Conservation (phyloP, 192 early-diverging fungal species). For the Diversispora eburnea region DNA sequence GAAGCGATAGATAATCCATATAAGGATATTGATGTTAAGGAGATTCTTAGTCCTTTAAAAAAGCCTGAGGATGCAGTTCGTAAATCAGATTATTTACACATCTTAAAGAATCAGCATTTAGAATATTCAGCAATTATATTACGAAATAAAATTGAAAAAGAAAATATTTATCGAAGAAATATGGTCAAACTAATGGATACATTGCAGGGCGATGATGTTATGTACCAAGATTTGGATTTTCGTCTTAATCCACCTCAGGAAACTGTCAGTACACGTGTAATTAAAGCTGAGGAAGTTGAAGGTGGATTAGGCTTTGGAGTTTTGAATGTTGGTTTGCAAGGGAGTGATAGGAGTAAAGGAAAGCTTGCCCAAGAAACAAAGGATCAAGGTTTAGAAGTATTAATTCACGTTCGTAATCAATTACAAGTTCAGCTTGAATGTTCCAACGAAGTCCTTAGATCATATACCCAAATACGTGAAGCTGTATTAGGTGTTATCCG, state of each 20-base stretch:
- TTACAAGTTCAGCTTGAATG: background rate
- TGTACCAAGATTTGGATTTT: conserved; percentile 52
- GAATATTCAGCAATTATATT: conserved; percentile 51
- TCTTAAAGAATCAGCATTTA: conserved; percentile 52
- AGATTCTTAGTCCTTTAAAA: conserved; percentile 54
- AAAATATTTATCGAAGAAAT: conserved; percentile 57
- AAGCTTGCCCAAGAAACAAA: conserved; percentile 16
- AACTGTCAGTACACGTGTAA: conserved; percentile 20
- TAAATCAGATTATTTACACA: conserved; percentile 45
- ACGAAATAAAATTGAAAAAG: conserved; percentile 63
- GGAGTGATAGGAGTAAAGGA: conserved; percentile 20
- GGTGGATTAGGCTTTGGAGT: conserved; percentile 27
- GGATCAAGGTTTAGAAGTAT: conserved; percentile 20
- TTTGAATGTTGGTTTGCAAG: conserved; percentile 22
- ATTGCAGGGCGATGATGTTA: conserved; percentile 60
- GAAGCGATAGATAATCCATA: conserved; percentile 61
- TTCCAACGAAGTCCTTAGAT: background rate
- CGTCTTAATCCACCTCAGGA: conserved; percentile 24
- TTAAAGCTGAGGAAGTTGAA: conserved; percentile 21
- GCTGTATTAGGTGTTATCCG: too few species aligned
- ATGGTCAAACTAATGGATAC: conserved; percentile 47
- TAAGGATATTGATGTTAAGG: conserved; percentile 58
- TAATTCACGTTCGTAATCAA: conserved; percentile 16
- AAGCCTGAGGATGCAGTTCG: conserved; percentile 50
- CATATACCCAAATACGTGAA: too few species aligned